These are phyloP conservation scores for Vinca major DNA, from an alignment of 305 asterid species.

Conservation along the genomic window DNA sequence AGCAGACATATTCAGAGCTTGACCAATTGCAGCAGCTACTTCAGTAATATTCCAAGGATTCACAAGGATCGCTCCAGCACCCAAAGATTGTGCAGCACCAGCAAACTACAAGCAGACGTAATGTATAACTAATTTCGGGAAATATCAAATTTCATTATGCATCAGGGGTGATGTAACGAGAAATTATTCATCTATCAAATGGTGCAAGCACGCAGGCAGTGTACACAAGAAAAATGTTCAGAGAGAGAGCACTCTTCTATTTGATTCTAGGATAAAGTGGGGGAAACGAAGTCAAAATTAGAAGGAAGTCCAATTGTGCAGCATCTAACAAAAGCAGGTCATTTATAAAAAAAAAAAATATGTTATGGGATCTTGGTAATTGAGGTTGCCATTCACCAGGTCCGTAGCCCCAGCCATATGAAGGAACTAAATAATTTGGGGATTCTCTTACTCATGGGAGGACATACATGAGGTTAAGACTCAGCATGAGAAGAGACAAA, in stretches of 20 bases:
- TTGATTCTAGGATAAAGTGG: not conserved
- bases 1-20: conserved; percentile 73
- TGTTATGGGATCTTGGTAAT: not conserved
- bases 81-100: conserved; percentile 98
- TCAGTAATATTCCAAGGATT: conserved; percentile 98
- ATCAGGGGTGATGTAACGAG: not conserved
- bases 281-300: not conserved
- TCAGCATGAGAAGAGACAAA: not conserved
- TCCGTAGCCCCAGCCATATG: not conserved
- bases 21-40: conserved; percentile 81
- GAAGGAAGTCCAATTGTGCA: not conserved
- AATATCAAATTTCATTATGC: not conserved
- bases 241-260: not conserved
- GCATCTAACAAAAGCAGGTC: not conserved
- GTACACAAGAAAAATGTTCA: not conserved
- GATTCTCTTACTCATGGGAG: not conserved
- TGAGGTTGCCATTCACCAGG: not conserved
- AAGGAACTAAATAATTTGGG: not conserved
- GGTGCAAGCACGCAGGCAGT: not conserved
- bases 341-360: not conserved
- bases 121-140: not conserved
- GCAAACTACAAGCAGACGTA: conserved; percentile 57
- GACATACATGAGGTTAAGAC: not conserved
- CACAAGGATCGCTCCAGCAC: conserved; percentile 97
- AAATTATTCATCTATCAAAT: not conserved